A percentile compares a stretch with the other conserved stretches of the same genome.
These are phyloP conservation scores for Epicoccum sorghinum DNA, from an alignment of 2,329 filamentous ascomycete genomes.

Conservation along the genomic window DNA sequence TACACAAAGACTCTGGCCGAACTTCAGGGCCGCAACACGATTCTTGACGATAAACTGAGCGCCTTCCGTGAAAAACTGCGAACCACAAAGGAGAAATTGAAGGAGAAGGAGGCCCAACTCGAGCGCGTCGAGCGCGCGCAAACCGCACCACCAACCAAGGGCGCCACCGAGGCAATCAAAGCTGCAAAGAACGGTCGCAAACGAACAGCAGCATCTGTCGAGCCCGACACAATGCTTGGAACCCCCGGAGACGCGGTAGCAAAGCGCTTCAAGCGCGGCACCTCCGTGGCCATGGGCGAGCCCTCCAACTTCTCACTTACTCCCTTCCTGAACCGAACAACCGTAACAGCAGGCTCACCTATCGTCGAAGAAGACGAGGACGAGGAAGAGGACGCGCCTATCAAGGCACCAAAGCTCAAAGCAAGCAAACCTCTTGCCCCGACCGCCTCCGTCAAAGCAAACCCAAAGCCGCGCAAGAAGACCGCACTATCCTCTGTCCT, in stretches of 20 bases:
- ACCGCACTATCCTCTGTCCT: conserved; percentile 43
- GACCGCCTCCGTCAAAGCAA: conserved; percentile 53
- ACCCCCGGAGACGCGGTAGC: conserved; percentile 56
- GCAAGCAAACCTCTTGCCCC: conserved; percentile 53
- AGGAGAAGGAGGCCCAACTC: conserved; percentile 63
- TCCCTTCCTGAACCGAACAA: conserved; percentile 83
- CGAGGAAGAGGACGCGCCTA: conserved; percentile 25
- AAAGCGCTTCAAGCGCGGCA: conserved; percentile 55
- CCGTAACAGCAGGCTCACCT: conserved; percentile 56
- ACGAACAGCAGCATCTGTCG: conserved; percentile 50
- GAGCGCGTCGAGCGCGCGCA: conserved; percentile 53
- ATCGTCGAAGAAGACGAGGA: conserved; percentile 45
- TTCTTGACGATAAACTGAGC: conserved; percentile 73
- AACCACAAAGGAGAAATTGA: conserved; percentile 73
- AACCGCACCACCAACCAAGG: conserved; percentile 39
- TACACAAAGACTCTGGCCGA: conserved; percentile 64
- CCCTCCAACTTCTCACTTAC: conserved; percentile 95
- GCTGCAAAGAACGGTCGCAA: conserved; percentile 50
- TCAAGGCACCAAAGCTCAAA: conserved; percentile 46
- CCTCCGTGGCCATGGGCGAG: conserved; percentile 70
- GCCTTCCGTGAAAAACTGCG: conserved; percentile 73
- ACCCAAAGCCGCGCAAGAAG: conserved; percentile 52
- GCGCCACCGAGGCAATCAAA: conserved; percentile 43
- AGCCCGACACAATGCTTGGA: conserved; percentile 56
- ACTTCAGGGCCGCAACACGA: conserved; percentile 66